A percentile compares a stretch with the other conserved stretches of the same genome.
These are phyloP conservation scores for Spirogloea muscicola DNA, from an alignment of 139 green algal genomes.

Conservation along the genomic window DNA sequence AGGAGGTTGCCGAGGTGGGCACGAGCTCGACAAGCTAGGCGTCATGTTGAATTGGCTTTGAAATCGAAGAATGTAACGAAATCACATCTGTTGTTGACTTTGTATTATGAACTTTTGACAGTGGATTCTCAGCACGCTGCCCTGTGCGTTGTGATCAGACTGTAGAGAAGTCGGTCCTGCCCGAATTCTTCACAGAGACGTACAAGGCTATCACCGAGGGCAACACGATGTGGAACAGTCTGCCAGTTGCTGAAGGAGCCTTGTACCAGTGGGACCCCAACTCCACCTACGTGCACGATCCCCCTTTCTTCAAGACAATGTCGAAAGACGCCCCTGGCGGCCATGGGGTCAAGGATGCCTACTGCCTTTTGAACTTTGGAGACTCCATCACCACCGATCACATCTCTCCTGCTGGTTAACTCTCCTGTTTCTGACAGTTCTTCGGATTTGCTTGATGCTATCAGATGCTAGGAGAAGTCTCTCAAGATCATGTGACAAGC, in stretches of 20 bases:
- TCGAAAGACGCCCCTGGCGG: slow-evolving; percentile 1
- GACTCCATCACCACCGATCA: slow-evolving; percentile 45
- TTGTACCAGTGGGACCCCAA: slow-evolving; percentile 32
- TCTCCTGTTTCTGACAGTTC: neutral
- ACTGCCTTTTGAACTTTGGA: slow-evolving; percentile 31
- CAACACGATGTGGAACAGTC: slow-evolving; percentile 35
- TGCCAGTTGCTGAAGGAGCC: slow-evolving; percentile 5
- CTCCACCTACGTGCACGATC: slow-evolving; percentile 45
- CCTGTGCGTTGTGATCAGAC: neutral
- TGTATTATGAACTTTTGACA: neutral
- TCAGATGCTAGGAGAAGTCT: neutral
- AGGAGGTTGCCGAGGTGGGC: slow-evolving; percentile 29
- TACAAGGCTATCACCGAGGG: slow-evolving; percentile 36
- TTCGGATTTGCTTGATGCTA: neutral
- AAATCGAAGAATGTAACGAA: neutral
- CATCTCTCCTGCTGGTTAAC: slow-evolving; percentile 29
- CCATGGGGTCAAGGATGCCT: slow-evolving; percentile 28
- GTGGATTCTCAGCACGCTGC: neutral
- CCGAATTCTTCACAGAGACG: slow-evolving; percentile 13
- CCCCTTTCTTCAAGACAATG: slow-evolving; percentile 47
- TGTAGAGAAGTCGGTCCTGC: slow-evolving; percentile 1
- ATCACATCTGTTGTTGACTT: neutral
- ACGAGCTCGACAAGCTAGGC: too few species aligned
- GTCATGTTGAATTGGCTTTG: too few species aligned
- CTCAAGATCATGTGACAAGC: neutral